Conservation (phyloP, 306 rosid species). For the Cucurbita argyrosperma region DNA sequence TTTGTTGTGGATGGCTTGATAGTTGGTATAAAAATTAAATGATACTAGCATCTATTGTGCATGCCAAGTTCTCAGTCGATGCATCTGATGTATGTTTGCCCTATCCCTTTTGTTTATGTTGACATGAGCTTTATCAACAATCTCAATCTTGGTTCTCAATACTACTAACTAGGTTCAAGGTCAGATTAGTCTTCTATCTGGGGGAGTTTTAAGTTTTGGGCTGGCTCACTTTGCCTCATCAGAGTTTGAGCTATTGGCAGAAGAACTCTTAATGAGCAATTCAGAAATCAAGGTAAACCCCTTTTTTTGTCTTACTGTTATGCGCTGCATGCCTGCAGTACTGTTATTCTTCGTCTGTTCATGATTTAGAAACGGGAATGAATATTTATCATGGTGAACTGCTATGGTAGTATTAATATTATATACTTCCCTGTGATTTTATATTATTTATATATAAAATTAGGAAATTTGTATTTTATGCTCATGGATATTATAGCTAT, state of each 20-base stretch:
- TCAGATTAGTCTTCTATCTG: conserved; percentile 77
- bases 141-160: conserved; percentile 3
- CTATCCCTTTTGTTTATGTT: not conserved
- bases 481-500: not conserved
- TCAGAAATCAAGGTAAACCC: conserved; percentile 67
- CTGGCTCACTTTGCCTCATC: conserved; percentile 78
- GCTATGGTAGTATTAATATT: not conserved
- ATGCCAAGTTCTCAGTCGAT: not conserved
- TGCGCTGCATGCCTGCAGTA: not conserved
- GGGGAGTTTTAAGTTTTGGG: conserved; percentile 87
- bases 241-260: conserved; percentile 94
- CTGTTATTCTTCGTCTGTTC: not conserved
- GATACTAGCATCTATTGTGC: not conserved
- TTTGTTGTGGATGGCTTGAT: not conserved
- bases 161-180: conserved; percentile 72
- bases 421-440: not conserved
- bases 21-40: not conserved
- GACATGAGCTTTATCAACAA: not conserved
- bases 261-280: conserved; percentile 92
- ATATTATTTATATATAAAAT: not conserved
- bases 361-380: not conserved
- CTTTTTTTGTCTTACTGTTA: not conserved
- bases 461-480: not conserved
- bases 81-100: not conserved
- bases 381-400: not conserved